A percentile compares a stretch with the other conserved stretches of the same genome.
Conservation (phyloP, 352 stramenopile species). For the Plasmopara muralis region DNA sequence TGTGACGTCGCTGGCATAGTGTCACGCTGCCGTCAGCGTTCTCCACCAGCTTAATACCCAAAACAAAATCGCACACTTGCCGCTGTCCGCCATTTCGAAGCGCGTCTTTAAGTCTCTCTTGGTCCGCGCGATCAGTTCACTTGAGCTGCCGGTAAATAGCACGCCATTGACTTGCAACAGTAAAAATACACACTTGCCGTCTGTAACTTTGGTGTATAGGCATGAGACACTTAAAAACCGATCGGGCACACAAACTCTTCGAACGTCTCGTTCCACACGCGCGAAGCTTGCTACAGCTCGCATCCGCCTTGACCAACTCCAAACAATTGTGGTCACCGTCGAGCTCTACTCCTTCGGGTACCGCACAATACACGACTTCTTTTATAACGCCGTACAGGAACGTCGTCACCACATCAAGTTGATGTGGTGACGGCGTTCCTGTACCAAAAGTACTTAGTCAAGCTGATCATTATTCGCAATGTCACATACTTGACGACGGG, state of each 20-base stretch:
- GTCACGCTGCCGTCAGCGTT: background rate
- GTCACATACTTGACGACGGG: conserved; percentile 4
- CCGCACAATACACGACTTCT: conserved; percentile 1
- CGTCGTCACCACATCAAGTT: conserved; percentile 12
- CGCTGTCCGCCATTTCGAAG: background rate
- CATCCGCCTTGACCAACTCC: conserved; percentile 7
- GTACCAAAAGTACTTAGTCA: background rate
- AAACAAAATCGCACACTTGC: background rate
- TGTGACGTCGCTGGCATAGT: background rate
- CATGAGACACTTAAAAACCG: background rate
- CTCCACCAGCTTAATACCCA: background rate
- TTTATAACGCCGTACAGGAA: conserved; percentile 10
- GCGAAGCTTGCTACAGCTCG: conserved; percentile 6
- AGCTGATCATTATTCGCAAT: background rate
- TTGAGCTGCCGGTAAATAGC: background rate
- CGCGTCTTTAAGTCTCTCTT: background rate
- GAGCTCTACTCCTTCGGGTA: background rate
- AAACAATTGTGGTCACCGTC: conserved; percentile 1
- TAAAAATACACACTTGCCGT: background rate
- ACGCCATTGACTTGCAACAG: background rate
- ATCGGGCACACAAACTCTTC: background rate
- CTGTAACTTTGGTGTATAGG: too few species aligned
- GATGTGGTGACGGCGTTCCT: background rate
- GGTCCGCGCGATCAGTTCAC: background rate
- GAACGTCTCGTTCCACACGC: conserved; percentile 9